Conservation (phyloP, 1,284 basidiomycete genomes). For the Leccinum angustisporum region DNA sequence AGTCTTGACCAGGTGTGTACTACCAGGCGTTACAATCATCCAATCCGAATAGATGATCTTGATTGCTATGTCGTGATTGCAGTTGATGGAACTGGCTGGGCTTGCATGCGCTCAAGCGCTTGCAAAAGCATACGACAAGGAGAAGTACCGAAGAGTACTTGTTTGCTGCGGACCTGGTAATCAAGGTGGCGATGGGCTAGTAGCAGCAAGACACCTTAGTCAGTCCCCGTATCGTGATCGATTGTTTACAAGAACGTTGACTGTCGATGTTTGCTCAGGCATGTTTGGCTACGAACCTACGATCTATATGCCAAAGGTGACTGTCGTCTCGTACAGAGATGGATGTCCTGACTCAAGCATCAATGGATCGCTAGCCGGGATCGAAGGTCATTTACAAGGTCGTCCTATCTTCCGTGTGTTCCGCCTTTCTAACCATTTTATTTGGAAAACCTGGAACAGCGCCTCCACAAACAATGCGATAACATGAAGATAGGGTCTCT, state of each 20-base stretch:
- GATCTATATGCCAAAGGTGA: slow-evolving; percentile 90
- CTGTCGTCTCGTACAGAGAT: slow-evolving; percentile 9
- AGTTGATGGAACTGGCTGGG: slow-evolving; percentile 99
- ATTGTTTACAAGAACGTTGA: slow-evolving; percentile 1
- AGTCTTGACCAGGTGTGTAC: slow-evolving; percentile 79
- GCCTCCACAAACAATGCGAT: slow-evolving; percentile 82
- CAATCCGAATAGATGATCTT: neutral
- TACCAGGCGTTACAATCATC: neutral
- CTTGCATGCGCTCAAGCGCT: slow-evolving; percentile 92
- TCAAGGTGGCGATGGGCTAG: slow-evolving; percentile 96
- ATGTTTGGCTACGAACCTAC: slow-evolving; percentile 88
- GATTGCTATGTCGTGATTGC: slow-evolving; percentile 6
- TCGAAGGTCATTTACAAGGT: slow-evolving; percentile 89
- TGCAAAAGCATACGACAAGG: slow-evolving; percentile 70
- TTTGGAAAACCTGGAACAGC: slow-evolving; percentile 38
- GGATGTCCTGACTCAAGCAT: slow-evolving; percentile 2
- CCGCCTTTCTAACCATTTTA: neutral
- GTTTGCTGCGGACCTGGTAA: slow-evolving; percentile 97
- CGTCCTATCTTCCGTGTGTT: neutral
- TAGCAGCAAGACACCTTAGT: slow-evolving; percentile 94
- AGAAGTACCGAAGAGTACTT: slow-evolving; percentile 72
- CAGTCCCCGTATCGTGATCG: slow-evolving; percentile 19
- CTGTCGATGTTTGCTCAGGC: slow-evolving; percentile 42
- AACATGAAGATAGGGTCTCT: slow-evolving; percentile 83
- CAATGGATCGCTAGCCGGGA: slow-evolving; percentile 55